Percentiles rank a stretch among this genome's conserved stretches.
These are phyloP conservation scores for Pulveroboletus sp. DNA, from an alignment of 768 basidiomycete species.

Conservation along the genomic window DNA sequence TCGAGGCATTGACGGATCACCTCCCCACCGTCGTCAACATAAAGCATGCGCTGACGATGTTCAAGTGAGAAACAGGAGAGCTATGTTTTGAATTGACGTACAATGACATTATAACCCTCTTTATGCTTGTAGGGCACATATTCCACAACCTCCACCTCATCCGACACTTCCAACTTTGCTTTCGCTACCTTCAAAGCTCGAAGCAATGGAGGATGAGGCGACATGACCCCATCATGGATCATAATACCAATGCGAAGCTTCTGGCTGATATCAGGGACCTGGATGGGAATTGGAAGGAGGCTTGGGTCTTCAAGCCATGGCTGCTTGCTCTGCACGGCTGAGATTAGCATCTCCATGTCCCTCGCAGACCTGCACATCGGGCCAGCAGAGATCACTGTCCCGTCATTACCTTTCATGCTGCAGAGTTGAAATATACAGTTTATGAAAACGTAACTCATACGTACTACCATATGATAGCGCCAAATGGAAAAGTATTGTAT, in stretches of 20 bases:
- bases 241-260: slow-evolving; percentile 28
- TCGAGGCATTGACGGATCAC: slow-evolving; percentile 18
- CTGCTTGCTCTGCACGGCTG: slow-evolving; percentile 24
- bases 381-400: slow-evolving; percentile 6
- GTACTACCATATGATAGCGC: slow-evolving; percentile 15
- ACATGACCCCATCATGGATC: slow-evolving; percentile 34
- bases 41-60: slow-evolving; percentile 30
- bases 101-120: slow-evolving; percentile 31
- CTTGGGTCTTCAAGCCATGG: slow-evolving; percentile 41
- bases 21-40: slow-evolving; percentile 37
- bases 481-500: slow-evolving; percentile 29
- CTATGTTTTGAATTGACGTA: slow-evolving; percentile 5
- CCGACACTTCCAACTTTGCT: slow-evolving; percentile 31
- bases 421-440: slow-evolving; percentile 7
- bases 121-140: slow-evolving; percentile 35
- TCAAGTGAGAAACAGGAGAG: background rate
- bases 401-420: slow-evolving; percentile 26
- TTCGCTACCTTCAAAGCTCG: slow-evolving; percentile 38
- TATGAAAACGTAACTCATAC: background rate
- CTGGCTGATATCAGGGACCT: slow-evolving; percentile 20
- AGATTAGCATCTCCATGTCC: slow-evolving; percentile 22
- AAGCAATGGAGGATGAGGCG: slow-evolving; percentile 38
- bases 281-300: slow-evolving; percentile 28
- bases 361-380: slow-evolving; percentile 28
- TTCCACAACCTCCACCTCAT: slow-evolving; percentile 33